Conservation (phyloP, 2,329 filamentous ascomycete genomes). For the Aspergillus pseudoviridinutans region DNA sequence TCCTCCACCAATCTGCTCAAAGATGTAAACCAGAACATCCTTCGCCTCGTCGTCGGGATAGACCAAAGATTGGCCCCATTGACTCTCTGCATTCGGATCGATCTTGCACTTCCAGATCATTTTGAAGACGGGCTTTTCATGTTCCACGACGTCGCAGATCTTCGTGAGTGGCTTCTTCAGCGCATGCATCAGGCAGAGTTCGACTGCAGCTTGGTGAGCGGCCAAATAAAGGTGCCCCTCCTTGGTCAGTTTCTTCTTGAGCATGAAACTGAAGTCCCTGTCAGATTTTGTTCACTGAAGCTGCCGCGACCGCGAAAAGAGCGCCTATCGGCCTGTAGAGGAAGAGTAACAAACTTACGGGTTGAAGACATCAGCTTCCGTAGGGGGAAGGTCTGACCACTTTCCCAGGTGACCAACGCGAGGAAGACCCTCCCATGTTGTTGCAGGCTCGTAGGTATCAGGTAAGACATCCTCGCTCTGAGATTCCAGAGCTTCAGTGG, state of each 20-base stretch:
- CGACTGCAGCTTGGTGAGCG: constrained; percentile 55
- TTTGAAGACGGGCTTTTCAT: constrained; percentile 27
- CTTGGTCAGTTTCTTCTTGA: constrained; percentile 32
- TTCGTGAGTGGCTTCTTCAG: constrained; percentile 36
- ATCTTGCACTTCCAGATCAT: constrained; percentile 32
- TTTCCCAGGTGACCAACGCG: constrained; percentile 49
- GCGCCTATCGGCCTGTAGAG: not conserved
- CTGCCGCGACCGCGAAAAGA: not conserved
- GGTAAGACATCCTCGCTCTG: constrained; percentile 9
- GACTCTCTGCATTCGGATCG: constrained; percentile 17
- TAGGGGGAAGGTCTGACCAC: constrained; percentile 37
- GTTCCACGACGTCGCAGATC: constrained; percentile 31
- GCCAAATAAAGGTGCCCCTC: constrained; percentile 36
- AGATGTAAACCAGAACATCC: constrained; percentile 32
- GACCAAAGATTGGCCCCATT: constrained; percentile 24
- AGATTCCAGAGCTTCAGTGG: constrained; percentile 9
- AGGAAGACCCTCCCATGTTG: constrained; percentile 52
- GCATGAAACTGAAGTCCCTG: constrained; percentile 29
- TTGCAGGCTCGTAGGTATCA: constrained; percentile 44
- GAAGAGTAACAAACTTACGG: constrained; percentile 33
- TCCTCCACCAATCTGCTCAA: constrained; percentile 30
- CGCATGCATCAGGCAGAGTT: constrained; percentile 49
- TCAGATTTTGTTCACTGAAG: not conserved
- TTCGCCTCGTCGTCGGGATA: constrained; percentile 31
- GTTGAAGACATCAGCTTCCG: constrained; percentile 36